These are phyloP conservation scores for Hypoxylon rickii DNA, from an alignment of 495 filamentous ascomycete species.

Conservation along the genomic window DNA sequence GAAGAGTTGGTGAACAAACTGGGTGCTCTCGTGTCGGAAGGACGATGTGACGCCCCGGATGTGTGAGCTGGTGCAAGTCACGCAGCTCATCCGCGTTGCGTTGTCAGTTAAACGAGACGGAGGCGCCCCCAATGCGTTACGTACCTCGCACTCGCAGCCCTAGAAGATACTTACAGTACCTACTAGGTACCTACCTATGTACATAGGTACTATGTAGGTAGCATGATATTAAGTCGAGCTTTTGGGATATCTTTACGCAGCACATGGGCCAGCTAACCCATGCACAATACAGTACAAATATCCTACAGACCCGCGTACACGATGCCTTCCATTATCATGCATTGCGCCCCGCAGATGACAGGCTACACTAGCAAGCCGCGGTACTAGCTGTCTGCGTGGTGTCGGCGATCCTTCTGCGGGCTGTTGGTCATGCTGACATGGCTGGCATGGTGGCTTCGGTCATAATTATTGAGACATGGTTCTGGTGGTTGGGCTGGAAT, in stretches of 20 bases:
- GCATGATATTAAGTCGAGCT: no score
- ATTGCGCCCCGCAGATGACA: constrained; percentile 30
- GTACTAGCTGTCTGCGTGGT: constrained; percentile 33
- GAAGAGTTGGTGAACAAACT: no score
- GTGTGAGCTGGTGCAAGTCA: constrained; percentile 22
- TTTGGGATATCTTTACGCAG: no score
- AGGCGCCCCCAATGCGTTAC: constrained; percentile 6
- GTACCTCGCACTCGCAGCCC: not conserved
- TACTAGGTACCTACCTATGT: no score
- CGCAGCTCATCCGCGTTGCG: constrained; percentile 10
- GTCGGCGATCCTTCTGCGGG: constrained; percentile 43
- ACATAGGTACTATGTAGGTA: no score
- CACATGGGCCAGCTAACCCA: no score
- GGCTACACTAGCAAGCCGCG: constrained; percentile 13
- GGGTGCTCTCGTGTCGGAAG: constrained; percentile 22
- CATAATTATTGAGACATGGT: constrained; percentile 36
- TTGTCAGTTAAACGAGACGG: constrained; percentile 16
- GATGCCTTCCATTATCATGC: not conserved
- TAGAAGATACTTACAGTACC: not conserved
- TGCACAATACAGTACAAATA: constrained; percentile 1
- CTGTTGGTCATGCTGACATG: constrained; percentile 39
- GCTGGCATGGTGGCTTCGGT: constrained; percentile 31
- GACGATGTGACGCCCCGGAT: constrained; percentile 28
- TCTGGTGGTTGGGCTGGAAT: constrained; percentile 43
- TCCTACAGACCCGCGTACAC: constrained; percentile 13